These are phyloP conservation scores for Thielaviopsis cerberus DNA, from an alignment of 2,329 filamentous ascomycete species.

Conservation along the genomic window DNA sequence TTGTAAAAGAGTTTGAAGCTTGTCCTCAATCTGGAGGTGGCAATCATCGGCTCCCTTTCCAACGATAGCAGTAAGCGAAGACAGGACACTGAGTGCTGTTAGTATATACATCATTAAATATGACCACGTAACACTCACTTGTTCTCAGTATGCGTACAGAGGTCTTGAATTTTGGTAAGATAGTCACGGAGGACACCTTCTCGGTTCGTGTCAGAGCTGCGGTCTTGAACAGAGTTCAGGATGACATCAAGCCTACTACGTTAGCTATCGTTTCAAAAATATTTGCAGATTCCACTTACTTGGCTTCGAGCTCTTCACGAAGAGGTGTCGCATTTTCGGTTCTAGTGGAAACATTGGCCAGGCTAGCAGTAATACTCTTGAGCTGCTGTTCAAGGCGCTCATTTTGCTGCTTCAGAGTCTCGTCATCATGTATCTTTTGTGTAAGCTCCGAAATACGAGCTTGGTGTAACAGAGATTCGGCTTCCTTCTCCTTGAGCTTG, in stretches of 20 bases:
- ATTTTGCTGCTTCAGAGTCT: background rate
- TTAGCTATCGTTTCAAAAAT: background rate
- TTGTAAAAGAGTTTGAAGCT: slow-evolving; percentile 1
- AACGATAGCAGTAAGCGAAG: slow-evolving; percentile 1
- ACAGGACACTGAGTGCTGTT: slow-evolving; percentile 4
- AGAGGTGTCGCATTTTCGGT: background rate
- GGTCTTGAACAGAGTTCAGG: slow-evolving; percentile 1
- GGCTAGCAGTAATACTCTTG: background rate
- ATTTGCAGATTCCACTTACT: background rate
- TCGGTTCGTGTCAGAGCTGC: background rate
- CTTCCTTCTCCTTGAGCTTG: slow-evolving; percentile 3
- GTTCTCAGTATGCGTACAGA: background rate
- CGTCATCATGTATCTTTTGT: slow-evolving; percentile 1
- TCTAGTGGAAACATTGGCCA: background rate
- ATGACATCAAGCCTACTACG: slow-evolving; percentile 3
- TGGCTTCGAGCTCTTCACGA: background rate
- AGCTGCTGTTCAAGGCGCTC: background rate
- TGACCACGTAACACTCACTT: background rate
- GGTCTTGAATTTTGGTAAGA: slow-evolving; percentile 1
- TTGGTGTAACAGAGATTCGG: background rate
- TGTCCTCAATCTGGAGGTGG: background rate
- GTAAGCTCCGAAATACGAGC: slow-evolving; percentile 3
- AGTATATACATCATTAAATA: background rate
- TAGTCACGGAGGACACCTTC: slow-evolving; percentile 1
- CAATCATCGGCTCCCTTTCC: background rate